Base-by-base conservation (phyloP, 306 rosid genomes). In the Lathyrus sativus region DNA sequence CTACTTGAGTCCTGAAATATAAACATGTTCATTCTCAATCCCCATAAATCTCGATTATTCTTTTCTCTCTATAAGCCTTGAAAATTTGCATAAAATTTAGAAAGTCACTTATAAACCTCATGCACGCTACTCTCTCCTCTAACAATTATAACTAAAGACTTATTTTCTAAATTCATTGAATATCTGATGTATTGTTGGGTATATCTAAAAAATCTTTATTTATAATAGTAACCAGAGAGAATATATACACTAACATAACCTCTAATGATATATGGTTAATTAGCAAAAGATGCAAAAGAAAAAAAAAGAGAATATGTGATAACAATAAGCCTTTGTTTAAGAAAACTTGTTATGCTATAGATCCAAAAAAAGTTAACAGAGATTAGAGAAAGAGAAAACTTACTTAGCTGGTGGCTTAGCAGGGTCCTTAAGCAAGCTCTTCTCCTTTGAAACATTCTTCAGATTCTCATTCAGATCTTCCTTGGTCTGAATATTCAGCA, bases 381-480 rank as follows among this genome's bases (percentile, higher is more conserved):
- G 54, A 68, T 5, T 6, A 18, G 17, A 3, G 7, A 18, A 68
- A 13, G 53, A 14, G 9, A 46, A 51, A 29, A 56, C 85, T 72
- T 77, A 92, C 98, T 92, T 92, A 60, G 98, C 85, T 1, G 93
- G 96, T 59, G 93, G 96, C 84, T 88, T 93, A 3, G 95, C 75
- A 37, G 96, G 92, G 76, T 89, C 91, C 82, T 92, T 88, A 57
- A 74, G 83, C 74, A 71, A 70, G 37, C 39, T 85, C 67, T 84
- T 89, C 58, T 91, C 92, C 83, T 84, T 80, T 33, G 87, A 28
- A 12, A 29, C 77, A 68, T 76, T 85, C 35, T 80, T 82, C 22
- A 61, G 29, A 55, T 74, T 81, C 53, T 87, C 84, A 19, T 71
- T 82, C 69, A 84, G 86, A 82, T 86, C 90, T 67, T 87, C 83